These are phyloP conservation scores for Dionaea muscipula DNA, from an alignment of 179 eudicot species.

Conservation along the genomic window DNA sequence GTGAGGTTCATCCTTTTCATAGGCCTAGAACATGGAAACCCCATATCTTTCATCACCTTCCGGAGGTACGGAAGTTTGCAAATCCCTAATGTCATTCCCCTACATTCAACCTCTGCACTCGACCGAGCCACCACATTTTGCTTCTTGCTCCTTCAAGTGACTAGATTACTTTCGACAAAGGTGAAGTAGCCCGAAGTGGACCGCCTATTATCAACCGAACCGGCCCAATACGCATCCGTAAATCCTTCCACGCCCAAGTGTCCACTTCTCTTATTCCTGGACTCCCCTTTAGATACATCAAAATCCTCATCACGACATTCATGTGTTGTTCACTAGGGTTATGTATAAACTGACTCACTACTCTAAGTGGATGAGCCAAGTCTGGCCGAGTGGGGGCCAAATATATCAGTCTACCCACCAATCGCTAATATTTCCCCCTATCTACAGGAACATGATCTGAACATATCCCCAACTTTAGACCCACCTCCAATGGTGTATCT, in stretches of 20 bases:
- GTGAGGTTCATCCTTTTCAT: no score
- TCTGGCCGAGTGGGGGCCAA: background rate
- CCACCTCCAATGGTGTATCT: background rate
- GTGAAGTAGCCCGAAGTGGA: background rate
- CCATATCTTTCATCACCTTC: no score
- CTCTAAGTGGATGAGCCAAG: background rate
- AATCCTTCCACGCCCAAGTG: background rate
- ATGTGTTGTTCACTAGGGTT: background rate
- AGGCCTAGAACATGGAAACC: no score
- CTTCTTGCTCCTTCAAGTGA: background rate
- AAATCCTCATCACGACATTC: background rate
- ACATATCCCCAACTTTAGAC: background rate
- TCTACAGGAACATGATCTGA: background rate
- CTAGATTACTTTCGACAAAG: background rate
- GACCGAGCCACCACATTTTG: background rate
- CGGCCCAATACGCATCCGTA: background rate
- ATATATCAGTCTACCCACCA: background rate
- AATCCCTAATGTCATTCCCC: background rate
- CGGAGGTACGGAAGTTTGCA: no score
- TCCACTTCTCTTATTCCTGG: background rate
- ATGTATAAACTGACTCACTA: slow-evolving; percentile 1
- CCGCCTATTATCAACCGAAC: background rate
- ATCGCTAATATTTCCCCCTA: background rate
- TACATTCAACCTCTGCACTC: background rate
- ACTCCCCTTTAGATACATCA: background rate